A percentile compares a stretch with the other conserved stretches of the same genome.
phyloP scores from a whole-genome alignment of 1,284 basidiomycete species.

The Nidula niveotomentosa region DNA sequence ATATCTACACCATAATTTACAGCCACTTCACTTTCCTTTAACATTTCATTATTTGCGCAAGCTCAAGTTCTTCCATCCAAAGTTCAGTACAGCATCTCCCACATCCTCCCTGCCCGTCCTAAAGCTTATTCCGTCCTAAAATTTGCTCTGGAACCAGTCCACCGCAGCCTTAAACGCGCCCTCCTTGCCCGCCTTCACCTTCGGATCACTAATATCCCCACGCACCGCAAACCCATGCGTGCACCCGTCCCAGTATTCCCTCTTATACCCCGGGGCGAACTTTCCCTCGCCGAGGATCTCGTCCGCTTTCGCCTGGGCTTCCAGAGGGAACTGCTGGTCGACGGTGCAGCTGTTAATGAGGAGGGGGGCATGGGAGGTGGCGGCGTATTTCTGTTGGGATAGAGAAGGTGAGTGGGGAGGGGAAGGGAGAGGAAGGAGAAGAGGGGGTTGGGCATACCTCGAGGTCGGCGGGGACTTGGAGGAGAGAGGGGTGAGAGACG shows the following conservation, averaged over 20 bases:
- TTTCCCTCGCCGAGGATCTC: conserved; percentile 45
- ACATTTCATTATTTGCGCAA: too few relatives aligned
- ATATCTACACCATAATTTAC: too few relatives aligned
- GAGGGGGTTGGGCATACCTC: conserved; percentile 42
- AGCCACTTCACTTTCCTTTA: too few relatives aligned
- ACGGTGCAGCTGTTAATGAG: conserved; percentile 63
- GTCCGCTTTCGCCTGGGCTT: conserved; percentile 48
- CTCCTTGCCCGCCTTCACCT: neutral
- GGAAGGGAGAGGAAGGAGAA: neutral
- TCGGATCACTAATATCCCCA: neutral
- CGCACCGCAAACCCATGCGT: conserved; percentile 22
- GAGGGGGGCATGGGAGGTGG: conserved; percentile 48
- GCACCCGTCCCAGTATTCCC: conserved; percentile 54
- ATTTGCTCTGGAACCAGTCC: neutral
- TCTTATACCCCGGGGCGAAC: conserved; percentile 58
- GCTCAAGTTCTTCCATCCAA: too few relatives aligned
- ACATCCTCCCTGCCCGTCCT: too few relatives aligned
- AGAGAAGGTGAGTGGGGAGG: neutral
- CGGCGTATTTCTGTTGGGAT: conserved; percentile 43
- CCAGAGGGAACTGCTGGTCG: conserved; percentile 49
- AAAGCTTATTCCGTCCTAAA: neutral
- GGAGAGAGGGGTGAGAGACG: conserved; percentile 68
- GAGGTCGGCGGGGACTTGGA: conserved; percentile 61
- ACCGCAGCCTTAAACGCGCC: neutral
- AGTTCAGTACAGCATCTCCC: too few relatives aligned